Evolutionary conservation across 78 protist genomes (phyloP).

Genomic region (Speleostelium caveatum): DNA sequence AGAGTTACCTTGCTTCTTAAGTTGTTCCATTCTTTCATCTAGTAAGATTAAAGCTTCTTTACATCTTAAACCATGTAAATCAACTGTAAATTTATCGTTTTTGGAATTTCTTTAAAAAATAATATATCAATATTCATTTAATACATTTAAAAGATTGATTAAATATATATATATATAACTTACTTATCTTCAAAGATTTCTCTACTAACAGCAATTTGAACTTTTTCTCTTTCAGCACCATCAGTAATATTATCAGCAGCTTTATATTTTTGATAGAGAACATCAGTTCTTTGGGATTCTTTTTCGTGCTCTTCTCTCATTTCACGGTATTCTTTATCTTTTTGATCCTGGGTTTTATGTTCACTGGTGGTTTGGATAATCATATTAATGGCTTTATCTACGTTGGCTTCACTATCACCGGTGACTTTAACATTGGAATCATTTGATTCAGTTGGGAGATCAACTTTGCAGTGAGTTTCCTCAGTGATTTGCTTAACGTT

Average conservation of each 20-base stretch:
- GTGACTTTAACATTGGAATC: slow-evolving; percentile 19
- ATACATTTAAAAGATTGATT: not conserved
- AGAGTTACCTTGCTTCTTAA: not conserved
- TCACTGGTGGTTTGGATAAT: not conserved
- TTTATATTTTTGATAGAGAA: slow-evolving; percentile 59
- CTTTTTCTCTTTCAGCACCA: too few relatives aligned
- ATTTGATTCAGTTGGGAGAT: not conserved
- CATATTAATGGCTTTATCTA: slow-evolving; percentile 35
- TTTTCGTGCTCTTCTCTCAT: slow-evolving; percentile 65
- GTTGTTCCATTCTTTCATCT: slow-evolving; percentile 38
- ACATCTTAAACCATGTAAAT: slow-evolving; percentile 67
- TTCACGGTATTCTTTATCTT: slow-evolving; percentile 31
- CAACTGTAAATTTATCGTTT: slow-evolving; percentile 62
- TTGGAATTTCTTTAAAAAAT: slow-evolving; percentile 30
- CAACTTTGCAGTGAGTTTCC: not conserved
- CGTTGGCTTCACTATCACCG: slow-evolving; percentile 6
- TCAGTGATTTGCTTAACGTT: slow-evolving; percentile 63
- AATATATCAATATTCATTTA: not conserved
- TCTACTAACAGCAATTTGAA: too few relatives aligned
- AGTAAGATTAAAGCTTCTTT: slow-evolving; percentile 40
- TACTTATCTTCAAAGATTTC: slow-evolving; percentile 59
- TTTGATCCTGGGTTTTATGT: slow-evolving; percentile 38
- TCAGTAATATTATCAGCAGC: slow-evolving; percentile 52
- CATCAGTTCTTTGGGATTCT: slow-evolving; percentile 72
- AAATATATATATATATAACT: slow-evolving; percentile 3